phyloP scores from a whole-genome alignment of 257 asterid genomes.

The Primulina tabacum region DNA sequence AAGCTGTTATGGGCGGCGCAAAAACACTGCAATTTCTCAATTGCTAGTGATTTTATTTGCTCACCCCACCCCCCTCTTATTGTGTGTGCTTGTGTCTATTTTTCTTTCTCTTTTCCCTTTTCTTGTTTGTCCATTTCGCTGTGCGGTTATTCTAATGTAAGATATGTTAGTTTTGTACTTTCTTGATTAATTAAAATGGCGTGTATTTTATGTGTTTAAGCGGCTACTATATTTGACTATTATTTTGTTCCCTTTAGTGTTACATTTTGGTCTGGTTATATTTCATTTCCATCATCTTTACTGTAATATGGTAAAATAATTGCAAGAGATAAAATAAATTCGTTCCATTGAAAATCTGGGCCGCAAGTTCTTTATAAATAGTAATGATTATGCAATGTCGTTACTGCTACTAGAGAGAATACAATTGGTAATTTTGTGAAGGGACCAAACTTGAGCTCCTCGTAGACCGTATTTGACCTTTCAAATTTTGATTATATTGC shows the following conservation, averaged over 20 bases:
- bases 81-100: slow-evolving; percentile 38
- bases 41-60: slow-evolving; percentile 29
- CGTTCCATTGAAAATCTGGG: background rate
- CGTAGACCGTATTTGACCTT: background rate
- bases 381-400: too few species aligned
- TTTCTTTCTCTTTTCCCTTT: slow-evolving; percentile 10
- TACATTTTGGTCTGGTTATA: background rate
- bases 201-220: slow-evolving; percentile 29
- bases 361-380: too few species aligned
- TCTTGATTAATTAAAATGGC: slow-evolving; percentile 33
- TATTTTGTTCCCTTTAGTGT: background rate
- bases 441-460: too few species aligned
- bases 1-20: slow-evolving; percentile 28
- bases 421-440: too few species aligned
- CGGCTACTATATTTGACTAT: background rate
- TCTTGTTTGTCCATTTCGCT: slow-evolving; percentile 26
- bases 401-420: too few species aligned
- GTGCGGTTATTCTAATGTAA: slow-evolving; percentile 36
- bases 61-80: slow-evolving; percentile 27
- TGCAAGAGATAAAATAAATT: too few species aligned
- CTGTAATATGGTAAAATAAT: background rate
- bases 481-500: background rate
- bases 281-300: background rate
- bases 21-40: slow-evolving; percentile 26
- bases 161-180: slow-evolving; percentile 28